phyloP scores from a whole-genome alignment of 2,329 filamentous ascomycete genomes.

The Aspergillus sp. region DNA sequence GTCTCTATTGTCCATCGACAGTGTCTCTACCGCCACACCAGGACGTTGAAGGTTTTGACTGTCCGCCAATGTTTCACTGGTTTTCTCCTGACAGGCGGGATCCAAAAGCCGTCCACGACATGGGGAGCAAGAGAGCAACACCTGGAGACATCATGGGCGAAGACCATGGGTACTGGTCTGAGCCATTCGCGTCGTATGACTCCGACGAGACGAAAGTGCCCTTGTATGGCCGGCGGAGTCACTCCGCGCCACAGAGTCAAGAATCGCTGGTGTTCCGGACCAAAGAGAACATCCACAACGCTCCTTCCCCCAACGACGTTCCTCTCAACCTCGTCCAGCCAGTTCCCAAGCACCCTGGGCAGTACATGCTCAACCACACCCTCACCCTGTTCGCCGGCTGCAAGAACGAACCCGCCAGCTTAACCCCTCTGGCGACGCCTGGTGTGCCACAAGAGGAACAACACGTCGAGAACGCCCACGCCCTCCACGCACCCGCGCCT shows the following conservation, averaged over 20 bases:
- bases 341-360: conserved; percentile 4
- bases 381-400: conserved; percentile 9
- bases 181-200: conserved; percentile 2
- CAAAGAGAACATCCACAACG: background rate
- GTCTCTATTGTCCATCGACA: conserved; percentile 4
- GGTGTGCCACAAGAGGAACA: conserved; percentile 2
- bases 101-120: conserved; percentile 1
- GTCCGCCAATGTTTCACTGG: conserved; percentile 5
- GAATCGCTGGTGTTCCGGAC: background rate
- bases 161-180: conserved; percentile 8
- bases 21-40: background rate
- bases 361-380: conserved; percentile 5
- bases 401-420: conserved; percentile 10
- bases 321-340: conserved; percentile 12
- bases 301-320: background rate
- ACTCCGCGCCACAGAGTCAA: conserved; percentile 4
- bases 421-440: conserved; percentile 3
- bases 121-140: conserved; percentile 5
- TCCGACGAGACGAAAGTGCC: background rate
- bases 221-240: conserved; percentile 2
- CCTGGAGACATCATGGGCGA: background rate
- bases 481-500: conserved; percentile 7
- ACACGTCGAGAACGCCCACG: background rate
- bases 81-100: background rate
- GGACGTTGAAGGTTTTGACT: background rate